These are phyloP conservation scores for Jasminum sambac DNA, from an alignment of 257 asterid genomes.

Conservation along the genomic window DNA sequence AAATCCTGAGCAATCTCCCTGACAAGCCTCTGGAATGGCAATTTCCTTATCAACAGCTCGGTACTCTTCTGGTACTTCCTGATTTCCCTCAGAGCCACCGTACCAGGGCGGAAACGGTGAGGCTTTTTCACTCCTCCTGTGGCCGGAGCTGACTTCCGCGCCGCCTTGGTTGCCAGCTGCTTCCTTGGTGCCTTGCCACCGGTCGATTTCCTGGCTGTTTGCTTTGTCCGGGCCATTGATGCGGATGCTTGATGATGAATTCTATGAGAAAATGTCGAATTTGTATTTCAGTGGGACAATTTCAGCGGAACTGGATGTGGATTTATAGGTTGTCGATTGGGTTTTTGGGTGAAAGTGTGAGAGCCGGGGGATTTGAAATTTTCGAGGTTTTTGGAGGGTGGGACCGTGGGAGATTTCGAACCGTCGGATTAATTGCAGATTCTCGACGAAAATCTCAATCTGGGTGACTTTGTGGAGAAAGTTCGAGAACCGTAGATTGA, in stretches of 20 bases:
- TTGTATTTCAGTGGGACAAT: background rate
- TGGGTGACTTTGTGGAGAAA: background rate
- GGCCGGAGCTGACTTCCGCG: conserved; percentile 1
- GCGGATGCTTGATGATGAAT: background rate
- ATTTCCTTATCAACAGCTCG: background rate
- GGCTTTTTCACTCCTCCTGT: conserved; percentile 9
- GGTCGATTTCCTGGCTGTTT: background rate
- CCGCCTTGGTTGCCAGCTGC: conserved; percentile 7
- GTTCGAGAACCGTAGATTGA: background rate
- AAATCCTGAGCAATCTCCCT: conserved; percentile 12
- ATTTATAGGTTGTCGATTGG: background rate
- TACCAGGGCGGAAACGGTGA: conserved; percentile 2
- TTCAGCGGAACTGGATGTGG: background rate
- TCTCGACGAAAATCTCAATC: background rate
- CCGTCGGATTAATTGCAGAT: background rate
- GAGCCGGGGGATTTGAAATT: background rate
- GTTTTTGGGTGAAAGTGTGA: background rate
- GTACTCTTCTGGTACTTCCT: conserved; percentile 8
- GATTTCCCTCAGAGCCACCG: conserved; percentile 3
- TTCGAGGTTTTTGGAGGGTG: background rate
- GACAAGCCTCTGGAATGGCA: conserved; percentile 1
- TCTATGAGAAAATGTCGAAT: too few relatives aligned
- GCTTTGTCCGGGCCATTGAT: conserved; percentile 1
- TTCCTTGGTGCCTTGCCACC: conserved; percentile 6
- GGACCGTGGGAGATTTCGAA: background rate